These are phyloP conservation scores for Pythium chondricola DNA, from an alignment of 352 stramenopile species.

Conservation along the genomic window DNA sequence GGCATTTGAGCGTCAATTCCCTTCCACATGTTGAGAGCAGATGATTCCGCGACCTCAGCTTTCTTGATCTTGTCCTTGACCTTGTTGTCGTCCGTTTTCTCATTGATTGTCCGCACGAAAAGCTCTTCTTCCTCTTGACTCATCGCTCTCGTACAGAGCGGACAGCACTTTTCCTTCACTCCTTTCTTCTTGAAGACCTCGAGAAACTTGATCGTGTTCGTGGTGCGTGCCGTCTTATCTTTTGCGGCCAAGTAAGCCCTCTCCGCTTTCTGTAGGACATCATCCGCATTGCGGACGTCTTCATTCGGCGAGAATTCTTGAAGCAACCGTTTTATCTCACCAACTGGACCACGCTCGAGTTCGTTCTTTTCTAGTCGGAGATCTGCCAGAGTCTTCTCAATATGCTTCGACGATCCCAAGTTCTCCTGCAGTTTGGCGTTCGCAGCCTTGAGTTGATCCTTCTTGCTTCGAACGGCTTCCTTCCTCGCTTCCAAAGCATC, in stretches of 20 bases:
- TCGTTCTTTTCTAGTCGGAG: constrained; percentile 39
- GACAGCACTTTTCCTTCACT: constrained; percentile 72
- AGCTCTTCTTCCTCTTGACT: constrained; percentile 42
- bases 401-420: constrained; percentile 34
- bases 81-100: constrained; percentile 73
- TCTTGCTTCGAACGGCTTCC: constrained; percentile 17
- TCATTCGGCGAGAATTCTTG: constrained; percentile 37
- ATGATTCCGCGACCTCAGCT: constrained; percentile 42
- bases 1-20: constrained; percentile 48
- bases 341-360: constrained; percentile 51
- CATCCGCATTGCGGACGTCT: constrained; percentile 42
- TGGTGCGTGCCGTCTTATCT: constrained; percentile 72
- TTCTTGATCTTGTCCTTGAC: constrained; percentile 74
- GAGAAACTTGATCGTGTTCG: constrained; percentile 80
- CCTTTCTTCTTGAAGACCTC: constrained; percentile 83
- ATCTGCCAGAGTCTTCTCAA: constrained; percentile 33
- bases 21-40: constrained; percentile 48
- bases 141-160: constrained; percentile 64
- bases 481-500: constrained; percentile 21
- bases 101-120: constrained; percentile 56
- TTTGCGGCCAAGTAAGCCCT: constrained; percentile 71
- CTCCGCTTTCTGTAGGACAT: constrained; percentile 42
- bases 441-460: constrained; percentile 21
- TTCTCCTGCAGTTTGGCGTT: constrained; percentile 52
- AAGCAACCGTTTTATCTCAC: constrained; percentile 39